phyloP scores from a whole-genome alignment of 805 yeast genomes.

The Henningerozyma blattae region DNA sequence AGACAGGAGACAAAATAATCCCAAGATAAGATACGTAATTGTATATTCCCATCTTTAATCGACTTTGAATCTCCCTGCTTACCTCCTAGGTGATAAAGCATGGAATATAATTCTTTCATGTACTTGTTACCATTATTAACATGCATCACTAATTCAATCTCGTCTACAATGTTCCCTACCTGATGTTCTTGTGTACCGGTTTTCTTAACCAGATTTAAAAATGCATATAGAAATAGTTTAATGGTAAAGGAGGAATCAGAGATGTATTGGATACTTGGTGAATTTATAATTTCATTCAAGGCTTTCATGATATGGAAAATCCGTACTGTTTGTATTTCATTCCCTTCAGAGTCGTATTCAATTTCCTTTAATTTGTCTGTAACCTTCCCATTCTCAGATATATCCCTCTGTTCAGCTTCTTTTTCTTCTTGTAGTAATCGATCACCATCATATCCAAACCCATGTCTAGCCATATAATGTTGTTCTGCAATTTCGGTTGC shows the following conservation, averaged over 20 bases:
- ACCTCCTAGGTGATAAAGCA: neutral
- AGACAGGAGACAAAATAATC: slow-evolving; percentile 50
- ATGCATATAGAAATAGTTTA: slow-evolving; percentile 60
- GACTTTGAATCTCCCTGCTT: slow-evolving; percentile 1
- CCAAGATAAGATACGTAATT: slow-evolving; percentile 43
- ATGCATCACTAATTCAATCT: slow-evolving; percentile 43
- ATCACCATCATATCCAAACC: slow-evolving; percentile 20
- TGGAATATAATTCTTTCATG: slow-evolving; percentile 22
- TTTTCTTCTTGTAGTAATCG: slow-evolving; percentile 5
- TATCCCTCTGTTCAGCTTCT: slow-evolving; percentile 4
- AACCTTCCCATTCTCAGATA: slow-evolving; percentile 10
- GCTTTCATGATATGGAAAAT: slow-evolving; percentile 72
- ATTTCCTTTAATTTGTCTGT: slow-evolving; percentile 8
- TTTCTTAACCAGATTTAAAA: slow-evolving; percentile 51
- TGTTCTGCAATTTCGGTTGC: slow-evolving; percentile 81
- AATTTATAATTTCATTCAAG: slow-evolving; percentile 61
- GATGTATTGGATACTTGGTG: slow-evolving; percentile 57
- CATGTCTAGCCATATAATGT: slow-evolving; percentile 34
- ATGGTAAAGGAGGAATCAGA: slow-evolving; percentile 50
- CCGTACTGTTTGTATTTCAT: slow-evolving; percentile 42
- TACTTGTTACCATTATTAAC: slow-evolving; percentile 24
- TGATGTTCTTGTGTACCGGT: slow-evolving; percentile 60
- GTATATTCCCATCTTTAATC: slow-evolving; percentile 30
- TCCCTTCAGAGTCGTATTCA: slow-evolving; percentile 14
- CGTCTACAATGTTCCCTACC: slow-evolving; percentile 71